Evolutionary conservation across 176 grass and related monocot genomes (phyloP), one percentile per base, ranked within the genome.

Genomic region (Poa annua): DNA sequence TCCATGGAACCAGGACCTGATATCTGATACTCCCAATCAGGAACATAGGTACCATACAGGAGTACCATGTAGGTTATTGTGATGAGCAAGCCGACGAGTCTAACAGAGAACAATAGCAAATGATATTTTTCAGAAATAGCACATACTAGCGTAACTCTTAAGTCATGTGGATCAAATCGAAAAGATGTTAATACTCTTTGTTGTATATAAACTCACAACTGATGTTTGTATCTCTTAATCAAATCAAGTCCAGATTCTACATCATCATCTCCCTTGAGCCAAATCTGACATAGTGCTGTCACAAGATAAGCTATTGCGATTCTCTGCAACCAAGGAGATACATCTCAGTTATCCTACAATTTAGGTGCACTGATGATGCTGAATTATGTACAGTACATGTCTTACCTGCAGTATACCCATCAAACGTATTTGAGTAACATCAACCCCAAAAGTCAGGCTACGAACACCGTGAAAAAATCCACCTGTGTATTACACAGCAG

Each of bases 401-500:
- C 39, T 14, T 92, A 94, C 95, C 92, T 97, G 95, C 17, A 97
- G 74, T 87, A 94, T 91, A 49, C 95, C 95, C 82, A 88, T 91
- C 86, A 91, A 66, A 20, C 95, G 83, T 88, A 97, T 94, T 53
- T 83, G 71, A 29, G 59, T 32, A 85, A 97, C 75, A 77, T 94
- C 90, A 51, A 97, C 78, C 14, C 95, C 95, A 79, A 94, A 94
- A 83, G 88, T 89, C 50, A 97, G 65, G 76, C 91, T 87, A 80
- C 62, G 88, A 74, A 97, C 85, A 68, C 95, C 92, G 84, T 97
- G 95, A 61, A 97, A 94, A 83, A 92, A 94, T 56, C 92, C 95
- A 82, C 95, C 95, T 97, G 74, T 24, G 8, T 17, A 53, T 39
- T 16, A 50, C 57, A 20, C 39, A 80, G 17, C 69, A 94, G 42